phyloP scores from a whole-genome alignment of 1,284 basidiomycete genomes.

The Papiliotrema fonsecae region DNA sequence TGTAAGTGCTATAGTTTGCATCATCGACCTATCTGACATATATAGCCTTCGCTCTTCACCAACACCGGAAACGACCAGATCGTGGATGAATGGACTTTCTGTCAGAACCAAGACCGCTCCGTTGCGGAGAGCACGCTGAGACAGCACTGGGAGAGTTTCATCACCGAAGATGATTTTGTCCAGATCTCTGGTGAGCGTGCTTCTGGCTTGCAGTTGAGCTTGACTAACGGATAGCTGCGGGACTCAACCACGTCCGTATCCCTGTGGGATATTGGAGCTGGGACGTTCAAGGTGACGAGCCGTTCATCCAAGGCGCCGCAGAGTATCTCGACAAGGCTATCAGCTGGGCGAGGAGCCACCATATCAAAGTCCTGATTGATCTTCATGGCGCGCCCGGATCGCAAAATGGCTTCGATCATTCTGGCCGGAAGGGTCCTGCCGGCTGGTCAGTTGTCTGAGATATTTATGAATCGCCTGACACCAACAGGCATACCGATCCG shows the following conservation, averaged over 20 bases:
- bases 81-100: constrained; percentile 79
- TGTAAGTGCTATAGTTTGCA: neutral
- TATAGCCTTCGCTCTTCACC: constrained; percentile 72
- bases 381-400: constrained; percentile 76
- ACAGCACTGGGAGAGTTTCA: constrained; percentile 48
- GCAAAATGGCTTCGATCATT: constrained; percentile 76
- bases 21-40: neutral
- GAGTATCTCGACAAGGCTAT: constrained; percentile 57
- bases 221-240: constrained; percentile 48
- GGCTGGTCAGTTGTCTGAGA: constrained; percentile 53
- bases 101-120: constrained; percentile 41
- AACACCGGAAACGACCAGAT: constrained; percentile 62
- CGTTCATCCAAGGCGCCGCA: constrained; percentile 73
- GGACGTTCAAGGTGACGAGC: constrained; percentile 73
- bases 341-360: constrained; percentile 68
- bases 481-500: constrained; percentile 13
- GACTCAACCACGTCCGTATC: constrained; percentile 72
- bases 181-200: constrained; percentile 61
- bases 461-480: neutral
- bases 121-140: constrained; percentile 26
- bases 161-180: constrained; percentile 82
- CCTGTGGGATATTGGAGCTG: constrained; percentile 84
- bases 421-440: constrained; percentile 64
- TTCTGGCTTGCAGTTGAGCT: neutral
- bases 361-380: constrained; percentile 66